A percentile compares a stretch with the other conserved stretches of the same genome.
These are phyloP conservation scores for Sedum album DNA, from an alignment of 164 flowering plant species.

Conservation along the genomic window DNA sequence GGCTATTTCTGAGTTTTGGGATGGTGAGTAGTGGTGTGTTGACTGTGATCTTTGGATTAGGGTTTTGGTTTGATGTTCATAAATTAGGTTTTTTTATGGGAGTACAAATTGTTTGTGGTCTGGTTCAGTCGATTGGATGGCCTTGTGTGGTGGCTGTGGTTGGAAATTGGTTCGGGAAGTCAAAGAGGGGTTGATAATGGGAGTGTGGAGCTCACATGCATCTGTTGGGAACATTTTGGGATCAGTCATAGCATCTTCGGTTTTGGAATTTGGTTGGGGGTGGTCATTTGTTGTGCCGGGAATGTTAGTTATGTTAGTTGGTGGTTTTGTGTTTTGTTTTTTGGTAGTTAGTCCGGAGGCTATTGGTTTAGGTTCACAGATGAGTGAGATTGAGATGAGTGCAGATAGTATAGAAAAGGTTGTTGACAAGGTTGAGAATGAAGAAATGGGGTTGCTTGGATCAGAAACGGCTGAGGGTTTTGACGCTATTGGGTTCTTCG, in stretches of 20 bases:
- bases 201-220: constrained; percentile 84
- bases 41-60: constrained; percentile 61
- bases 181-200: constrained; percentile 88
- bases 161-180: constrained; percentile 92
- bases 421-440: constrained; percentile 46
- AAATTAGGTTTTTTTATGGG: constrained; percentile 39
- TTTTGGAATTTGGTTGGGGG: constrained; percentile 90
- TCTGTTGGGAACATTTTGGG: constrained; percentile 87
- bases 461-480: constrained; percentile 21
- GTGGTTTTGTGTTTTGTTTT: constrained; percentile 46
- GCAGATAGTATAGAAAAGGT: constrained; percentile 17
- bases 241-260: constrained; percentile 61
- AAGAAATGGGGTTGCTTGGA: constrained; percentile 35
- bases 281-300: constrained; percentile 96
- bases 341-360: constrained; percentile 67
- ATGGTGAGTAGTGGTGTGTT: too few species aligned
- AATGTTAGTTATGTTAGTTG: constrained; percentile 39
- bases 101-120: constrained; percentile 67
- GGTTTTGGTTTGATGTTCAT: constrained; percentile 65
- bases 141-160: constrained; percentile 89
- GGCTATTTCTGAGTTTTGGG: constrained; percentile 52
- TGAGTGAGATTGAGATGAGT: constrained; percentile 45
- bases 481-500: constrained; percentile 73
- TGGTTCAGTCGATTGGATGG: constrained; percentile 92
- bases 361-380: constrained; percentile 41